Evolutionary conservation across 805 yeast genomes (phyloP).

Genomic region (Peterozyma toletana): DNA sequence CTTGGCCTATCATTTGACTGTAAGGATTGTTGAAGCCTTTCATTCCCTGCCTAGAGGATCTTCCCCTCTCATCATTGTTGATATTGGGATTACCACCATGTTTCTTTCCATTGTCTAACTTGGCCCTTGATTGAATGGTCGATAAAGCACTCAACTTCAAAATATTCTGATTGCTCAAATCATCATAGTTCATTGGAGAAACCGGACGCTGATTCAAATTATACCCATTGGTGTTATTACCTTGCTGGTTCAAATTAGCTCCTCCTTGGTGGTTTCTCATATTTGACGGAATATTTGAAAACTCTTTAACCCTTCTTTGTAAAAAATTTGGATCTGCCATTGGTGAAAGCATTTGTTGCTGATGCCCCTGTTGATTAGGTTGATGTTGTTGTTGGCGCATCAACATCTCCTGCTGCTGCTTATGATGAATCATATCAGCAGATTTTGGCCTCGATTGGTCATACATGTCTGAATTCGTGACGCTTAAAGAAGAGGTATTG

Average conservation of each 20-base stretch:
- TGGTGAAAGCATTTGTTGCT: slow-evolving; percentile 9
- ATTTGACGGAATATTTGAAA: not conserved
- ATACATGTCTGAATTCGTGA: slow-evolving; percentile 2
- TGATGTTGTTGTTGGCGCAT: not conserved
- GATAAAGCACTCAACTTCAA: slow-evolving; percentile 60
- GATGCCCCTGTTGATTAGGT: slow-evolving; percentile 7
- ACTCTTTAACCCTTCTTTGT: not conserved
- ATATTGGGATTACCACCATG: slow-evolving; percentile 7
- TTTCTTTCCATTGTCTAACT: slow-evolving; percentile 11
- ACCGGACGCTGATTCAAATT: slow-evolving; percentile 8
- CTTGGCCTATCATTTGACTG: not conserved
- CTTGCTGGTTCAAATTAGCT: not conserved
- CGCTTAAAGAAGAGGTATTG: not conserved
- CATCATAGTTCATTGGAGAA: slow-evolving; percentile 13
- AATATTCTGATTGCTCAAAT: slow-evolving; percentile 24
- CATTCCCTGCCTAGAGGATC: slow-evolving; percentile 10
- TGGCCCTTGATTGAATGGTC: slow-evolving; percentile 46
- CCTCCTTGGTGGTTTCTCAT: not conserved
- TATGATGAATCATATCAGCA: slow-evolving; percentile 21
- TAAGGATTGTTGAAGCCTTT: slow-evolving; percentile 6
- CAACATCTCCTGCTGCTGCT: slow-evolving; percentile 1
- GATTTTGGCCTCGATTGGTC: slow-evolving; percentile 28
- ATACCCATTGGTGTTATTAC: slow-evolving; percentile 4
- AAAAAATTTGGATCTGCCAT: not conserved
- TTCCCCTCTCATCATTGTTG: slow-evolving; percentile 14